Evolutionary conservation across 805 yeast species (phyloP).

Genomic region (Teunomyces funiuensis): DNA sequence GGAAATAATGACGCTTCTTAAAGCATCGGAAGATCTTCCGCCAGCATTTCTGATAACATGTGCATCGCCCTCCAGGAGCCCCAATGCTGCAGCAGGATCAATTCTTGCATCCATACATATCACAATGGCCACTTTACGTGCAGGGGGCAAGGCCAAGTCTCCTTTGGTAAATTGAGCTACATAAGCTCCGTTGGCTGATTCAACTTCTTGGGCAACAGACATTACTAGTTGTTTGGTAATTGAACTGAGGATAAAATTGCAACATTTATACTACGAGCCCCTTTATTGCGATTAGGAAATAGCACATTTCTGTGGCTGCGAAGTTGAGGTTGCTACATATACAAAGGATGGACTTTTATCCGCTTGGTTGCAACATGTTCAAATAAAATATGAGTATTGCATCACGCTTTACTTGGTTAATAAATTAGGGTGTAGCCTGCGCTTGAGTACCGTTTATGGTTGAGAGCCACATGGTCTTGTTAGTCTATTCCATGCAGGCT

Average conservation of each 20-base stretch:
- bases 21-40: slow-evolving; percentile 41
- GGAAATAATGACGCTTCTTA: slow-evolving; percentile 39
- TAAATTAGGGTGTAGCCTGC: no score
- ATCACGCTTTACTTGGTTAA: no score
- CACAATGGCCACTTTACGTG: slow-evolving; percentile 33
- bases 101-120: slow-evolving; percentile 44
- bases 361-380: no score
- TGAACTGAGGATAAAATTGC: background rate
- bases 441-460: no score
- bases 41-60: slow-evolving; percentile 47
- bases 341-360: background rate
- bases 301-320: background rate
- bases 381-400: no score
- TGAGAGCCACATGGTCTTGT: no score
- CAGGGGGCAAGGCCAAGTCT: slow-evolving; percentile 38
- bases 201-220: slow-evolving; percentile 12
- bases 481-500: no score
- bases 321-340: no score
- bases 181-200: slow-evolving; percentile 20
- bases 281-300: background rate
- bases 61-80: slow-evolving; percentile 41
- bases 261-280: background rate
- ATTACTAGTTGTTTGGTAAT: slow-evolving; percentile 1
- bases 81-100: slow-evolving; percentile 37
- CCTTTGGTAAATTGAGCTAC: slow-evolving; percentile 27